These are phyloP conservation scores for Plectosphaerella sp. DNA, from an alignment of 2,329 filamentous ascomycete genomes.

Conservation along the genomic window DNA sequence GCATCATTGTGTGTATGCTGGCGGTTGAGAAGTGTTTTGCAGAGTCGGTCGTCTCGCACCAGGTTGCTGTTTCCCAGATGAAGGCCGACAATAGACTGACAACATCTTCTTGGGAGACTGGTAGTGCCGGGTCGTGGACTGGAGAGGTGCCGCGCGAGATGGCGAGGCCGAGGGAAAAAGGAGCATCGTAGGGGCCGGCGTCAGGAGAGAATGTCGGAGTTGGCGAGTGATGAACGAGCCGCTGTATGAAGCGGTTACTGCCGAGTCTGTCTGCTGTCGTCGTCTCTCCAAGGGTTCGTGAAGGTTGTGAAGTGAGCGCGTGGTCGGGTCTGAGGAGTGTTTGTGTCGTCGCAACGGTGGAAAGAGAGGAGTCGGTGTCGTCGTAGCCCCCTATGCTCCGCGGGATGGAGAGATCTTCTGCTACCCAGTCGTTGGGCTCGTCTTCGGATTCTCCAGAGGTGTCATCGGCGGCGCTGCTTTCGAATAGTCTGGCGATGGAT, in stretches of 20 bases:
- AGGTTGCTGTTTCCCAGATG: conserved; percentile 5
- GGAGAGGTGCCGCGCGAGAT: neutral
- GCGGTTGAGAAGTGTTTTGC: conserved; percentile 6
- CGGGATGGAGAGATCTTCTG: neutral
- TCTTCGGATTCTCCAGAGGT: neutral
- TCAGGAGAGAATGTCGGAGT: neutral
- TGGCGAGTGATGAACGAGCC: neutral
- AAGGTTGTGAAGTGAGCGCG: neutral
- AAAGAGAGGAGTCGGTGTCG: neutral
- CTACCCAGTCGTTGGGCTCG: neutral
- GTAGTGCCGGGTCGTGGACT: neutral
- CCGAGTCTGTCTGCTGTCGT: neutral
- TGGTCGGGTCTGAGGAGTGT: neutral
- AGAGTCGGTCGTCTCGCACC: conserved; percentile 10
- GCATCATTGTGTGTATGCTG: conserved; percentile 6
- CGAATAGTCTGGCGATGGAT: neutral
- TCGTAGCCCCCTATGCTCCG: neutral
- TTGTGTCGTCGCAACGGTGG: neutral
- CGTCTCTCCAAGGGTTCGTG: neutral
- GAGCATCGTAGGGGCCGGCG: neutral
- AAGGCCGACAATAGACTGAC: conserved; percentile 1
- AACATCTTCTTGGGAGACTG: neutral
- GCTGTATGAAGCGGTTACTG: neutral
- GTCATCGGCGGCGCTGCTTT: neutral
- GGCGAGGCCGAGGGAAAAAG: conserved; percentile 2